Evolutionary conservation across 345 rosid species (phyloP), one percentile per base, ranked within the genome.

Genomic region (Lepidium didymum): DNA sequence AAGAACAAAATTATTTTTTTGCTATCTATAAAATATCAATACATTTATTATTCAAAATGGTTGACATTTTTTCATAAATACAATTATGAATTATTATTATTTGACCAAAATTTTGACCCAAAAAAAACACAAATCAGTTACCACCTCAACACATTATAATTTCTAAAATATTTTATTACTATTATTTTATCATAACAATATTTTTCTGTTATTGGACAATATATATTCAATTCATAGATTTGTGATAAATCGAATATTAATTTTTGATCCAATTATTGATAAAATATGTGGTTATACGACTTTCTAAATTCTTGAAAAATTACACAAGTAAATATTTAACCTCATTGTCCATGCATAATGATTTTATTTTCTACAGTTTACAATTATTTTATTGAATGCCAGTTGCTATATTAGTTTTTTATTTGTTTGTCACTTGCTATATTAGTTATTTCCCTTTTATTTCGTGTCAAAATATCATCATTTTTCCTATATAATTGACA

Each of bases 401-500:
- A n/a, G 64, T 34, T 62, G 55, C 19, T 46, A 37, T 21, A 36
- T 37, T 25, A 47, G 0, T 21, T 45, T 0, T 15, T 25, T 18
- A 2, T 2, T 23, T 23, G 27, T 23, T 3, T 23, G 3, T 23
- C 4, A 29, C 33, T 35, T 63, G 56, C n/a, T 35, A 38, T 23
- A 37, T 37, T 27, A 49, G 1, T 35, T 46, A 1, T 15, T 27
- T 19, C 33, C 40, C 14, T 9, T 60, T 3, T 5, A 35, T 45
- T 41, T 25, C 18, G 49, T 27, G 57, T 25, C 31, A 57, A 41
- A 6, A 34, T 15, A 44, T 15, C 3, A 33, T 21, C 7, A 42
- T 4, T 2, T 27, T 42, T 23, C 59, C 50, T 67, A 74, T 74
- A 60, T 54, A 54, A n/a, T 19, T 54, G 52, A 60, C 18, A 41